phyloP scores from a whole-genome alignment of 2,329 filamentous ascomycete genomes.

The Colletotrichum limetticola region DNA sequence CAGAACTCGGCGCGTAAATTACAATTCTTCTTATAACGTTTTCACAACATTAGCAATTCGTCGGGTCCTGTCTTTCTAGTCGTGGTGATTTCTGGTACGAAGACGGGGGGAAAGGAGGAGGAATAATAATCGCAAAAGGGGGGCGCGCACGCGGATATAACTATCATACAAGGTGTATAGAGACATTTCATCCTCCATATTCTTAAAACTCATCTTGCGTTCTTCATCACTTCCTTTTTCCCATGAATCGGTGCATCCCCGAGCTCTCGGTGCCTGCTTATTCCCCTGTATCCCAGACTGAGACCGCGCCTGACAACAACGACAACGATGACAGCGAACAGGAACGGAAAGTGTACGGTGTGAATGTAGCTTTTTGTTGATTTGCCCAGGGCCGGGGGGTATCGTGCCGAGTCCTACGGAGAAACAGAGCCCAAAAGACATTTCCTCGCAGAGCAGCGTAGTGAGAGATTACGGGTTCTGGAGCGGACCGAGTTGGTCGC shows the following conservation, averaged over 20 bases:
- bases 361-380: slow-evolving; percentile 17
- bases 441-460: slow-evolving; percentile 1
- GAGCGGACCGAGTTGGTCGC: neutral
- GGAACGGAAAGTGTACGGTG: neutral
- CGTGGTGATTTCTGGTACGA: neutral
- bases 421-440: neutral
- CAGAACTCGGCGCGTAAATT: too few relatives aligned
- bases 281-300: neutral
- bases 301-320: neutral
- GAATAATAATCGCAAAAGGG: neutral
- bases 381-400: slow-evolving; percentile 30
- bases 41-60: slow-evolving; percentile 9
- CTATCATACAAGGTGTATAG: slow-evolving; percentile 4
- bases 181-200: neutral
- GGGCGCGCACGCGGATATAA: slow-evolving; percentile 1
- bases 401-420: slow-evolving; percentile 33
- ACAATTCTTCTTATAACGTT: too few relatives aligned
- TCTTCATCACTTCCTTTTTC: neutral
- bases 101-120: neutral
- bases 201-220: neutral
- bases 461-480: neutral
- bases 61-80: slow-evolving; percentile 10
- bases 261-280: neutral
- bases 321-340: neutral
- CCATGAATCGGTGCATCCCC: neutral